Percentiles rank a stretch among this genome's conserved stretches.
Evolutionary conservation across 2,329 filamentous ascomycete species (phyloP).

Genomic region (Botrytis paeoniae): DNA sequence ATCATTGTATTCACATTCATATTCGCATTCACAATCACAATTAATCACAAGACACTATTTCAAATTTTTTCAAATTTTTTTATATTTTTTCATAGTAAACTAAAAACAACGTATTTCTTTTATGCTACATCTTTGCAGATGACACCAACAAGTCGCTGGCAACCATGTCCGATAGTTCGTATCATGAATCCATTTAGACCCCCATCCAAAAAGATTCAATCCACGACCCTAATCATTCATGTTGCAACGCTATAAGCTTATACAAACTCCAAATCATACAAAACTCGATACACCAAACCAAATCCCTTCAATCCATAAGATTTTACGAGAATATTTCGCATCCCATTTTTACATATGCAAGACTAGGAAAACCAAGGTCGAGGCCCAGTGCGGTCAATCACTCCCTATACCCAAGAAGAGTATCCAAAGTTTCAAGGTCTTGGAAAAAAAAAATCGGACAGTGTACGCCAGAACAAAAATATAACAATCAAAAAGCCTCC

Average conservation of each 20-base stretch:
- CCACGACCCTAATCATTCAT: not conserved
- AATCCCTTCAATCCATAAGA: not conserved
- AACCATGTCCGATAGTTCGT: not conserved
- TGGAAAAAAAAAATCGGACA: not conserved
- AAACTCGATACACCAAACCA: not conserved
- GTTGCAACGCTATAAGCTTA: not conserved
- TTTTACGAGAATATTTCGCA: not conserved
- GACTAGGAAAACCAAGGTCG: not conserved
- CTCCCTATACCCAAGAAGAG: not conserved
- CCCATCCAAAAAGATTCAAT: not conserved
- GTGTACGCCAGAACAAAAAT: not conserved
- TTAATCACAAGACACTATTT: not conserved
- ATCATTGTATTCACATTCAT: not conserved
- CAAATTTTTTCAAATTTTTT: not conserved
- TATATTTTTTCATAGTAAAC: not conserved
- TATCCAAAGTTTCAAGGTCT: not conserved
- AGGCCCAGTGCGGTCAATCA: not conserved
- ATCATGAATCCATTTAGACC: not conserved
- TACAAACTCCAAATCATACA: not conserved
- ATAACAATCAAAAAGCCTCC: constrained; percentile 1
- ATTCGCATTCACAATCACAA: not conserved
- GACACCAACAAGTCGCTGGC: not conserved
- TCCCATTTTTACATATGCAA: not conserved
- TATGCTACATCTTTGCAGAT: not conserved
- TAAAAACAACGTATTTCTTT: not conserved